Evolutionary conservation across 2,329 filamentous ascomycete genomes (phyloP).

Genomic region (Botrytis aclada): DNA sequence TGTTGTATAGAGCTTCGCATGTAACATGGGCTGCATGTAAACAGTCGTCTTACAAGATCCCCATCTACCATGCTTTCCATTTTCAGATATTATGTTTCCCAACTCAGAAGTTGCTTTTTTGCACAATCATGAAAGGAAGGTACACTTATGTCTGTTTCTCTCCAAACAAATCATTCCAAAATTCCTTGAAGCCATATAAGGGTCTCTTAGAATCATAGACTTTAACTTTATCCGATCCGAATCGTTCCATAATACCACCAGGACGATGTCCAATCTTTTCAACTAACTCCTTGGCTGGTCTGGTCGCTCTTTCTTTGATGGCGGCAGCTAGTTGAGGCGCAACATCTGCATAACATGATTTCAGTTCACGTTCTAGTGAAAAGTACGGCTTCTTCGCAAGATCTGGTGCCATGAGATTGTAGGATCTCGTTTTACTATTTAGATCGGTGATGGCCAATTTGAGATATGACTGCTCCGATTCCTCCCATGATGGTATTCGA

Average conservation of each 20-base stretch:
- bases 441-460: constrained; percentile 72
- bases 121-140: not conserved
- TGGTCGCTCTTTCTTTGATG: constrained; percentile 65
- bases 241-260: constrained; percentile 58
- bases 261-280: constrained; percentile 44
- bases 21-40: not conserved
- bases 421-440: constrained; percentile 77
- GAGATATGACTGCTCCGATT: constrained; percentile 70
- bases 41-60: not conserved
- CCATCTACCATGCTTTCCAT: not conserved
- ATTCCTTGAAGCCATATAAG: constrained; percentile 82
- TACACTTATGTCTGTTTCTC: constrained; percentile 21
- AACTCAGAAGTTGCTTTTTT: not conserved
- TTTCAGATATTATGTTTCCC: not conserved
- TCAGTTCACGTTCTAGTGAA: constrained; percentile 76
- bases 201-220: constrained; percentile 73
- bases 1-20: not conserved
- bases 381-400: constrained; percentile 93
- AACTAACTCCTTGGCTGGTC: constrained; percentile 43
- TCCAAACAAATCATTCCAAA: constrained; percentile 77
- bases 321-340: constrained; percentile 71
- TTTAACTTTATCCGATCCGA: constrained; percentile 53
- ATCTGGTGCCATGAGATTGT: constrained; percentile 92
- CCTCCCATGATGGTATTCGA: constrained; percentile 74
- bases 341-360: constrained; percentile 78